Base-by-base conservation (phyloP, 2,329 filamentous ascomycete species). In the Pseudogymnoascus sp. region DNA sequence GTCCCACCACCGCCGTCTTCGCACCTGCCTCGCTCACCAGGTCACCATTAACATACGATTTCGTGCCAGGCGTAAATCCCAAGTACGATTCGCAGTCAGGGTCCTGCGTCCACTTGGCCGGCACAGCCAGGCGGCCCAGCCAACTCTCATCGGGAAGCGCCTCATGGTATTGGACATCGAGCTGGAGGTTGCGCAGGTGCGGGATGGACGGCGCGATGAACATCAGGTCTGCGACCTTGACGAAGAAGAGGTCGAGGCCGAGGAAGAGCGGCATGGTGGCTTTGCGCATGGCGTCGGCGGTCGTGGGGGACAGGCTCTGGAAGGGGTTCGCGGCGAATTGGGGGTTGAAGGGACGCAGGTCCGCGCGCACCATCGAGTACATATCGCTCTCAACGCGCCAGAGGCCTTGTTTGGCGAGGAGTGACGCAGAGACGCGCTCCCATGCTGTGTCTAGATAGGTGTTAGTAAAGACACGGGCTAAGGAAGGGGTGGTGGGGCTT, bases 221-320 rank as follows among this genome's bases (percentile, higher is more conserved):
- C 75, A 88, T 79, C 63, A 88, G 78, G 67, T 88, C 85, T 30
- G 84, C 85, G 61, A 87, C 84, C 78, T 86, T 87, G 65, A 88
- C 81, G 68, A 88, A 87, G 71, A 88, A 88, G 78, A 87, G 79
- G 67, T 87, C 82, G 69, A 82, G 80, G 16, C 79, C 78, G 64
- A 79, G 73, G 71, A 87, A 73, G 3, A 72, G 66, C 16, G 25
- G 36, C 35, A 42, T 39, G 23, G 38, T 39, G 11, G 11, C 41
- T 39, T 33, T 61, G 28, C 49, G 28, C 33, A 42, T 60, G 16
- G 7, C 72, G 74, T 5, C 70, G 71, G 45, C 76, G 78, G 64
- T 84, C 85, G 68, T 81, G 82, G 45, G 49, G n/a, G 49, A 12
- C 1, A 60, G 28, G 28, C n/a, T 14, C 5, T 55, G 49, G 28